Conservation (phyloP, 768 basidiomycete genomes). For the Leccinum longicurvipes region DNA sequence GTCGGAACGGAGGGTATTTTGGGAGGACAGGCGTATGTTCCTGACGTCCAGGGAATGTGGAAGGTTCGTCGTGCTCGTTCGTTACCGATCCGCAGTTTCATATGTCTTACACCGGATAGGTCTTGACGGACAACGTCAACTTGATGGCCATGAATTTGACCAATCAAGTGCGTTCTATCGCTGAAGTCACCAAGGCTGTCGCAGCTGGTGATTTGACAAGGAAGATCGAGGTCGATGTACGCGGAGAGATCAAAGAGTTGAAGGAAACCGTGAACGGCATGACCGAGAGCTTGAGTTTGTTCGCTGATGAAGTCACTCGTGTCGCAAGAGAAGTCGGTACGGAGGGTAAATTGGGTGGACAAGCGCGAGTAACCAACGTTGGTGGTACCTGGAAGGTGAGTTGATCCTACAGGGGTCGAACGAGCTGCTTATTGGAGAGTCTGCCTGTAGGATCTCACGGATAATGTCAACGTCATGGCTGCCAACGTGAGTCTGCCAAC, state of each 20-base stretch:
- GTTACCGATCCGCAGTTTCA: slow-evolving; percentile 9
- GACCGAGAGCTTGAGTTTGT: slow-evolving; percentile 83
- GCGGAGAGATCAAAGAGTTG: slow-evolving; percentile 87
- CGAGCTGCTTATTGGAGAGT: not conserved
- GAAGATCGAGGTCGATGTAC: slow-evolving; percentile 88
- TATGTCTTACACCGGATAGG: slow-evolving; percentile 27
- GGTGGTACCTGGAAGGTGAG: slow-evolving; percentile 90
- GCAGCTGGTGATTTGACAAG: slow-evolving; percentile 90
- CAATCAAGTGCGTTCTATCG: slow-evolving; percentile 86
- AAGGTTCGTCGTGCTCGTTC: slow-evolving; percentile 47
- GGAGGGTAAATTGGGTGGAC: slow-evolving; percentile 91
- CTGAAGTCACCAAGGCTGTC: slow-evolving; percentile 93
- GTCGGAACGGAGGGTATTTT: slow-evolving; percentile 92
- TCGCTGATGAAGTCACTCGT: slow-evolving; percentile 79
- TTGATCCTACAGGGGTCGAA: not conserved
- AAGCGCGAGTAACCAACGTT: slow-evolving; percentile 90
- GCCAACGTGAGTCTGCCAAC: slow-evolving; percentile 59
- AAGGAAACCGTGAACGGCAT: slow-evolving; percentile 95
- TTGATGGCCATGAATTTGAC: slow-evolving; percentile 89
- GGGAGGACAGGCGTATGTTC: slow-evolving; percentile 88
- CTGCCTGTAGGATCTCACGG: slow-evolving; percentile 68
- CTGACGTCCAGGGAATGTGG: slow-evolving; percentile 95
- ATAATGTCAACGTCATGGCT: slow-evolving; percentile 96
- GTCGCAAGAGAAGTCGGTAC: slow-evolving; percentile 98
- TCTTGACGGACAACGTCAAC: slow-evolving; percentile 78